phyloP scores from a whole-genome alignment of 2,329 filamentous ascomycete genomes.

The Achaetomium macrosporum region DNA sequence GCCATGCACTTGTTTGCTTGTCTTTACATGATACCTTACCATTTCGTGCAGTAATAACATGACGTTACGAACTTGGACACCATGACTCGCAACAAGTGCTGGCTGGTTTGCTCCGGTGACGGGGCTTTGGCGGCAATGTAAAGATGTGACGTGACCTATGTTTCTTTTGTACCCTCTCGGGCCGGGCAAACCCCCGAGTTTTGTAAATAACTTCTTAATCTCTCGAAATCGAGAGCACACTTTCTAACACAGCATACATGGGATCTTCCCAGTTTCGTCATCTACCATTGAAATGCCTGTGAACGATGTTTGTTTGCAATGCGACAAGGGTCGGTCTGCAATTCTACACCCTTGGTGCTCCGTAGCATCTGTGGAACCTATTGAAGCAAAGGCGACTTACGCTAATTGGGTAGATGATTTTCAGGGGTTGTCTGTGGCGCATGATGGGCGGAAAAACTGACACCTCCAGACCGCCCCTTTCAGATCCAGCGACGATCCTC shows the following conservation, averaged over 20 bases:
- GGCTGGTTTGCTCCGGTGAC: not conserved
- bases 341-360: too few species aligned
- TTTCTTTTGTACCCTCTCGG: not conserved
- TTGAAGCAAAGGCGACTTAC: too few species aligned
- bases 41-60: not conserved
- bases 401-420: not conserved
- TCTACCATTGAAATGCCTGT: too few species aligned
- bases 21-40: not conserved
- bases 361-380: too few species aligned
- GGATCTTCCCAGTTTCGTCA: not conserved
- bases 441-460: not conserved
- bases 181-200: not conserved
- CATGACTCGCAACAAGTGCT: slow-evolving; percentile 1
- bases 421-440: not conserved
- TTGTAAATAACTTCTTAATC: slow-evolving; percentile 12
- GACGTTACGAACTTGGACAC: slow-evolving; percentile 5
- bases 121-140: not conserved
- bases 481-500: not conserved
- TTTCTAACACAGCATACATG: not conserved
- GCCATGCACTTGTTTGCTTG: not conserved
- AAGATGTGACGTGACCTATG: slow-evolving; percentile 6
- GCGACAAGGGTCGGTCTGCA: too few species aligned
- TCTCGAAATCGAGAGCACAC: slow-evolving; percentile 5
- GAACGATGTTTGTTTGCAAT: too few species aligned
- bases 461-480: slow-evolving; percentile 1